Base-by-base conservation (phyloP, 495 filamentous ascomycete species). In the Neurospora hispaniola region DNA sequence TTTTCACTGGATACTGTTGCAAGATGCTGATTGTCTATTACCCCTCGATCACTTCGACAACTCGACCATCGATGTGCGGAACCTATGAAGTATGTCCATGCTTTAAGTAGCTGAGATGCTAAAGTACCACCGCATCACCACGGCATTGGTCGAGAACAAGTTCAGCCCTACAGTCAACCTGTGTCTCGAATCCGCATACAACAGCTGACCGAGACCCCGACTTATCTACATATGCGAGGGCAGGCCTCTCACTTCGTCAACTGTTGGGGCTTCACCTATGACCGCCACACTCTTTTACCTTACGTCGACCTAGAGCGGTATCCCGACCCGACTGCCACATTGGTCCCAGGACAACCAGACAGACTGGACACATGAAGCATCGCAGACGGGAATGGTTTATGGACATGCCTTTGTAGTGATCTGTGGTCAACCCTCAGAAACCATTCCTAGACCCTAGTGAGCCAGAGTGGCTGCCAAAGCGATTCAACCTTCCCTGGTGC, bases 301-400 rank as follows among this genome's bases (percentile, higher is more conserved):
- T 20, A 27, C 12, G 54, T 62, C 54, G 54, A 62, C 11, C 23
- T 62, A 16, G 54, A 62, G 54, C 16, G 31, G 23, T 62, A 62
- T 62, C 54, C 54, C 54, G 23, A 62, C 23, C 27, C 54, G 23
- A 16, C 20, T 11, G 54, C 54, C 54, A 7, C 5, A 8, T 62
- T 62, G 54, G 27, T 62, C 14, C 20, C 79, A 82, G 69, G 78
- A 81, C 70, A 75, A 73, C 68, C 31, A 20, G 7, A 77, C 78
- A 3, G 74, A 80, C 54, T 78, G 78, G 73, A 71, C 5, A 16
- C 66, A 23, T 16, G 73, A 81, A 48, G 72, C 76, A 12, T 70
- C 71, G 2, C 71, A 42, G 31, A 79, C 81, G 69, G 71, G 39
- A 14, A 72, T 74, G 10, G 79, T 81, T 69, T 76, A 77, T n/a